Conservation (phyloP, 345 rosid genomes). For the Lepidium aucheri region DNA sequence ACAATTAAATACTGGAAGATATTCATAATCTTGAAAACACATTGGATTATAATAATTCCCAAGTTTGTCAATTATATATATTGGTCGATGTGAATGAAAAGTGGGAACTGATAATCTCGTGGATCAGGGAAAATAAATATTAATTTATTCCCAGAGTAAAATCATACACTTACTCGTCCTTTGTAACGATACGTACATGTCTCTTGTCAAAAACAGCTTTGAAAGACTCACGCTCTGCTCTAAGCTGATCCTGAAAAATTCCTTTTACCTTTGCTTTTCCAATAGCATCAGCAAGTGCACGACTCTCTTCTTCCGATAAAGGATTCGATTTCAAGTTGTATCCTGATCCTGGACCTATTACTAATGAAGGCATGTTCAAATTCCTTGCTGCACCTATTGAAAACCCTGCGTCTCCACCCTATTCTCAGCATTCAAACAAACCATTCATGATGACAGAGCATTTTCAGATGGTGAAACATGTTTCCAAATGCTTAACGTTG, state of each 20-base stretch:
- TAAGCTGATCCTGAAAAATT: constrained; percentile 63
- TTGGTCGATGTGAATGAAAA: background rate
- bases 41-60: background rate
- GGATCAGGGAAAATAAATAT: background rate
- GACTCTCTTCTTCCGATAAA: constrained; percentile 37
- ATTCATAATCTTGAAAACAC: background rate
- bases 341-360: constrained; percentile 90
- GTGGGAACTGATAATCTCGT: background rate
- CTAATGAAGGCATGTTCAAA: constrained; percentile 47
- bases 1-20: background rate
- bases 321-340: constrained; percentile 86
- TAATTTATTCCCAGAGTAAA: background rate
- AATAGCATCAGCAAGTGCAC: constrained; percentile 19
- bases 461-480: background rate
- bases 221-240: constrained; percentile 78
- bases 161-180: constrained; percentile 34
- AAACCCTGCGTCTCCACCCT: constrained; percentile 72
- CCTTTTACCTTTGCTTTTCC: constrained; percentile 46
- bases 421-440: background rate
- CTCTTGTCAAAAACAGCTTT: constrained; percentile 78
- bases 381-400: constrained; percentile 64
- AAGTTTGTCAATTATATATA: background rate
- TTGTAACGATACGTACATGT: constrained; percentile 36
- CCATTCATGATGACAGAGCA: background rate
- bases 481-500: background rate